Base-by-base conservation (phyloP, 345 rosid genomes). In the Gossypium herbaceum region DNA sequence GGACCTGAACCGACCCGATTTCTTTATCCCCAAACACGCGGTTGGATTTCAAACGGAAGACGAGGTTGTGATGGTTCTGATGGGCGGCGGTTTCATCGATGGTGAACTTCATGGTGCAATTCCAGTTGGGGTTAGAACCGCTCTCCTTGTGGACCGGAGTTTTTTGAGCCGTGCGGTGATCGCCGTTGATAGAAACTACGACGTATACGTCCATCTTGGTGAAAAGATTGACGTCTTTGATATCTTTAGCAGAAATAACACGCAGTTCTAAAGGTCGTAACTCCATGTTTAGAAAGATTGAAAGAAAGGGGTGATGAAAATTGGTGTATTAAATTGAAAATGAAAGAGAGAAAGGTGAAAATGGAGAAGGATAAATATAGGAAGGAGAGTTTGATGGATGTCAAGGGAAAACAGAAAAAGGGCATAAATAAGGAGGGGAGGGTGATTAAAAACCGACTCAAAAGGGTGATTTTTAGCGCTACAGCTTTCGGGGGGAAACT, bases 171-270 rank as follows among this genome's bases (percentile, higher is more conserved):
- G 82, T 27, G 7, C 76, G 68, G 2, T 64, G 79, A 57, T 84
- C 87, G 9, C 86, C 81, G 39, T 75, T 56, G 81, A 89, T 60
- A 15, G 85, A 72, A 64, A 77, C 86, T 27, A 79, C 73, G 6
- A 77, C 86, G 62, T 83, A 87, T 0, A 84, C 83, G 73, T 83
- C 82, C 93, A 89, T 89, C 75, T 78, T 87, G 80, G 84, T 27
- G 75, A 87, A 73, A 44, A 78, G 3, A 25, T 84, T 86, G 61
- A 82, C 85, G 10, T 83, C 78, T 41, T 84, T 85, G 7, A 89
- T 75, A 10, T 78, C 88, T 27, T 56, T 75, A 24, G 86, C 93
- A 0, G 84, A 81, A 11, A 65, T 57, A 9, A 83, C 51, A 8
- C 76, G 84, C 59, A 89, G 34, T 25, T 84, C 86, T 20, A 87